A percentile compares a stretch with the other conserved stretches of the same genome.
Evolutionary conservation across 768 basidiomycete species (phyloP).

Genomic region (Hygrophoropsis aurantiaca): DNA sequence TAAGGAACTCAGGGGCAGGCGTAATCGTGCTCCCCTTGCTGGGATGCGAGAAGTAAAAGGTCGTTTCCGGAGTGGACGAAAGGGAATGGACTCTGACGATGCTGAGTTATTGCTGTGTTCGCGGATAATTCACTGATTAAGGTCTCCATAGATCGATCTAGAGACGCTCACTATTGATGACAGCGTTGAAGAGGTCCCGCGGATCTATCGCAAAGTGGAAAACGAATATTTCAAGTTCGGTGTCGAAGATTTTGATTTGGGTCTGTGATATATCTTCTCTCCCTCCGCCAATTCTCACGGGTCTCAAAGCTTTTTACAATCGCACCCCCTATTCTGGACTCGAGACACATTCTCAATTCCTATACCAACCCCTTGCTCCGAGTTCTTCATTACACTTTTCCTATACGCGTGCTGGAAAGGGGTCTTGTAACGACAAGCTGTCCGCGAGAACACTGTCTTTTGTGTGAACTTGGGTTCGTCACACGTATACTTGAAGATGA

Average conservation of each 20-base stretch:
- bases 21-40: slow-evolving; percentile 65
- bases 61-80: slow-evolving; percentile 86
- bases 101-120: slow-evolving; percentile 33
- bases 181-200: slow-evolving; percentile 63
- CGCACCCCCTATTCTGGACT: slow-evolving; percentile 87
- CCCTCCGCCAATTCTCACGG: neutral
- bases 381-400: slow-evolving; percentile 80
- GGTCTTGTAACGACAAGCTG: slow-evolving; percentile 91
- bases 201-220: slow-evolving; percentile 87
- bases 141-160: slow-evolving; percentile 45
- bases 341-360: slow-evolving; percentile 96
- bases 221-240: slow-evolving; percentile 99
- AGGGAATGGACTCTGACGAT: slow-evolving; percentile 38
- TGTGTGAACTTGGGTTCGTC: slow-evolving; percentile 94
- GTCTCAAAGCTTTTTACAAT: slow-evolving; percentile 80
- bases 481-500: slow-evolving; percentile 95
- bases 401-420: slow-evolving; percentile 82
- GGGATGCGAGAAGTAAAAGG: slow-evolving; percentile 54
- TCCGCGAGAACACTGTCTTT: slow-evolving; percentile 84
- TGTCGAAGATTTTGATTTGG: slow-evolving; percentile 99
- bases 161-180: slow-evolving; percentile 55
- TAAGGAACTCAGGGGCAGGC: slow-evolving; percentile 77
- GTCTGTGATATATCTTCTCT: slow-evolving; percentile 39
- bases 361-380: slow-evolving; percentile 93
- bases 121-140: neutral